These are phyloP conservation scores for Niebla homalea DNA, from an alignment of 495 filamentous ascomycete species.

Conservation along the genomic window DNA sequence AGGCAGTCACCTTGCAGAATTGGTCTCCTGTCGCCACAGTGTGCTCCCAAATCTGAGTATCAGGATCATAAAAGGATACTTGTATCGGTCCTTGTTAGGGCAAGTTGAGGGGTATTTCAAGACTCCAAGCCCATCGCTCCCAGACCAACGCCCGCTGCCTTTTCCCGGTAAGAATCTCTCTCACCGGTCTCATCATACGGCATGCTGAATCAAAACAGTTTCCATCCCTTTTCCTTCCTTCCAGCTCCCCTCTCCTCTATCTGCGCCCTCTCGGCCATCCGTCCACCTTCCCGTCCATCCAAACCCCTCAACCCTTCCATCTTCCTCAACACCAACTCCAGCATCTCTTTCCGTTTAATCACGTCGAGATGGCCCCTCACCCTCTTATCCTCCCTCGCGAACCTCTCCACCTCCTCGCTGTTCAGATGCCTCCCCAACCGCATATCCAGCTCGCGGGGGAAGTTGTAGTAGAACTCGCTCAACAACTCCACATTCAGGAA, in stretches of 20 bases:
- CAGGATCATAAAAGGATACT: no score
- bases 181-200: no score
- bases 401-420: slow-evolving; percentile 67
- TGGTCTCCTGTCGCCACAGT: no score
- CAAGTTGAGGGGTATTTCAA: no score
- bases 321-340: slow-evolving; percentile 86
- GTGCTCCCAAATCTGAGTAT: no score
- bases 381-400: slow-evolving; percentile 84
- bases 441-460: slow-evolving; percentile 81
- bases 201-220: no score
- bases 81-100: no score
- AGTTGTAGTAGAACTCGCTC: slow-evolving; percentile 93
- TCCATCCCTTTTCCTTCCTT: slow-evolving; percentile 34
- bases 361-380: slow-evolving; percentile 81
- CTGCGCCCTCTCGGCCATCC: slow-evolving; percentile 2
- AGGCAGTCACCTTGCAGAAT: no score
- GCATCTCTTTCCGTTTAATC: slow-evolving; percentile 77
- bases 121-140: no score
- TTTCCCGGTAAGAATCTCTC: no score
- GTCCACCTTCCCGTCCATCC: slow-evolving; percentile 35
- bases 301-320: slow-evolving; percentile 77
- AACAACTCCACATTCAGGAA: slow-evolving; percentile 97
- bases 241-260: slow-evolving; percentile 26
- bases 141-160: no score
- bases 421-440: slow-evolving; percentile 74